Base-by-base conservation (phyloP, 169 alveolate genomes). In the Cryptosporidium baileyi region DNA sequence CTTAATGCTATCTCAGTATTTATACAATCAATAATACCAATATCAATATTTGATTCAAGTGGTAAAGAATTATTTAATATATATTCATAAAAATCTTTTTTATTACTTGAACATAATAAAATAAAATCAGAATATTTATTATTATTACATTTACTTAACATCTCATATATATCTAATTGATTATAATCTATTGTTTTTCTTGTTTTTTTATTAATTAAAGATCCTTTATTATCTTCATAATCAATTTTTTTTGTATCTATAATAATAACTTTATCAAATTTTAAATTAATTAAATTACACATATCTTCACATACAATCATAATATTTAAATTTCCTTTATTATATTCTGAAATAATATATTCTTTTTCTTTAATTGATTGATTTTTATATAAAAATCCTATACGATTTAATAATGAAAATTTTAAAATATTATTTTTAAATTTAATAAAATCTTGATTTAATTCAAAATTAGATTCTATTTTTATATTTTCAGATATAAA, bases 1-100 rank as follows among this genome's bases (percentile, higher is more conserved):
- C 96, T 97, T 91, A 96, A 93, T 19, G 97, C 99, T 7, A 99
- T 95, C 89, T 98, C 99, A 26, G 99, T 98, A 81, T 97, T 97
- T 41, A 98, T 63, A 89, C 94, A 97, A 79, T 98, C 99, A 63
- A 96, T 97, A 44, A 98, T 80, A 60, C 95, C 89, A 80, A 94
- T 93, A 65, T 97, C 99, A 24, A 99, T 91, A 52, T 94, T 93
- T 45, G 99, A 96, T 89, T 99, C 99, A 1, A 98, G 94, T 3
- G 99, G 99, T 81, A 96, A 88, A 36, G 99, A 98, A 89, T 99
- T 99, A 63, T 94, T 93, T 45, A 98, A 89, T 91, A 97, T 96
- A 94, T 96, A 97, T 82, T 97, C 97, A 91, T 96, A 97, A 85
- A 93, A 97, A 67, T 97, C 98, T 80, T 97, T 94, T 91, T 96